These are phyloP conservation scores for Aspergillus ibericus DNA, from an alignment of 2,329 filamentous ascomycete species.

Conservation along the genomic window DNA sequence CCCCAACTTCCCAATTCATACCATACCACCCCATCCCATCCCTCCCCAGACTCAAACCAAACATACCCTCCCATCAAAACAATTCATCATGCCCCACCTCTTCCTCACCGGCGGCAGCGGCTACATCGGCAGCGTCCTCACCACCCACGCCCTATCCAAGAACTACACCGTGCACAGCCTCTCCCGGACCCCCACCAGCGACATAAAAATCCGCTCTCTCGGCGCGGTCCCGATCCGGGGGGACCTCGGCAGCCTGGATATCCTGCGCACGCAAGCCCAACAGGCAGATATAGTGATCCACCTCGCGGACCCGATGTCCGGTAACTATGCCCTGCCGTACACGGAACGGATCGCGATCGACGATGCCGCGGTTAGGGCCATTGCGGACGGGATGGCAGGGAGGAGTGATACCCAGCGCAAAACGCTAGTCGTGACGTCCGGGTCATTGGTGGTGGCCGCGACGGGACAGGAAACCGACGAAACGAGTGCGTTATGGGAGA, in stretches of 20 bases:
- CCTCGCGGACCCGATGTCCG: constrained; percentile 39
- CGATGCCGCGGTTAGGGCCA: constrained; percentile 37
- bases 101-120: constrained; percentile 49
- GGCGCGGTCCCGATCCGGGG: constrained; percentile 39
- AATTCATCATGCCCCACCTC: constrained; percentile 9
- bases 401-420: no score
- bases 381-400: constrained; percentile 35
- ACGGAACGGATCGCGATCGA: constrained; percentile 30
- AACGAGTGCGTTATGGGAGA: constrained; percentile 9
- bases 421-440: constrained; percentile 40
- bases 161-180: constrained; percentile 43
- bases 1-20: no score
- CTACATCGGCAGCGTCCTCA: constrained; percentile 44
- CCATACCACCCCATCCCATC: background rate
- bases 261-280: constrained; percentile 33
- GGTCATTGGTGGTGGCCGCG: constrained; percentile 32
- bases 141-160: constrained; percentile 37
- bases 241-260: constrained; percentile 35
- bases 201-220: constrained; percentile 27
- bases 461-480: constrained; percentile 33
- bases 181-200: constrained; percentile 36
- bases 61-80: background rate
- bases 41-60: background rate
- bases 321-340: constrained; percentile 41
- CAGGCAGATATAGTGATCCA: constrained; percentile 43